phyloP scores from a whole-genome alignment of 352 stramenopile genomes.

The Phytopythium cucurbitacearum region DNA sequence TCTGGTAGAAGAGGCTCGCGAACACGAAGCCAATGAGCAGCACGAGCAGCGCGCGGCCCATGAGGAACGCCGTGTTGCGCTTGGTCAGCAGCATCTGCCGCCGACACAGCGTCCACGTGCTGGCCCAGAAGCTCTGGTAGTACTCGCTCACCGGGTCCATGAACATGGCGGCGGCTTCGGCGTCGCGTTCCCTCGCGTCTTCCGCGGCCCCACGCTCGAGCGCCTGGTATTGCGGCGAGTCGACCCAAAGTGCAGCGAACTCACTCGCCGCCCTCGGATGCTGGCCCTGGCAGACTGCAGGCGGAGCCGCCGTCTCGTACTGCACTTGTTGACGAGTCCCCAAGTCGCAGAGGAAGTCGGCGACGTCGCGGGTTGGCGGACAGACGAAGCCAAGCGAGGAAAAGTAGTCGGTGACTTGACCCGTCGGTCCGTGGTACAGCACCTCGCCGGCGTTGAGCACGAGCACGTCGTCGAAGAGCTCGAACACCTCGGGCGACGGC shows the following conservation, averaged over 20 bases:
- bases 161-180: constrained; percentile 46
- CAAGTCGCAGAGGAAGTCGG: constrained; percentile 88
- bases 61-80: constrained; percentile 49
- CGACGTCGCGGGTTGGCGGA: constrained; percentile 66
- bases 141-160: constrained; percentile 37
- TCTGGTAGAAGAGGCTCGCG: constrained; percentile 44
- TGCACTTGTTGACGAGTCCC: constrained; percentile 34
- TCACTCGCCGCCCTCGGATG: constrained; percentile 28
- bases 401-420: constrained; percentile 75
- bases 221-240: constrained; percentile 31
- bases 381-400: constrained; percentile 53
- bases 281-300: background rate
- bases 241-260: constrained; percentile 36
- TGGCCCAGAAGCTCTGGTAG: constrained; percentile 35
- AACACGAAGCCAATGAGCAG: constrained; percentile 53
- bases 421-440: constrained; percentile 79
- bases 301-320: constrained; percentile 18
- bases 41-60: constrained; percentile 40
- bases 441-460: constrained; percentile 88
- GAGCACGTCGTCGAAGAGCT: constrained; percentile 92
- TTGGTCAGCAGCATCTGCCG: constrained; percentile 74
- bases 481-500: constrained; percentile 90
- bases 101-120: constrained; percentile 38
- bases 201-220: constrained; percentile 11
- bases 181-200: constrained; percentile 3